These are phyloP conservation scores for Nothomitra cinnamomea DNA, from an alignment of 2,329 filamentous ascomycete species.

Conservation along the genomic window DNA sequence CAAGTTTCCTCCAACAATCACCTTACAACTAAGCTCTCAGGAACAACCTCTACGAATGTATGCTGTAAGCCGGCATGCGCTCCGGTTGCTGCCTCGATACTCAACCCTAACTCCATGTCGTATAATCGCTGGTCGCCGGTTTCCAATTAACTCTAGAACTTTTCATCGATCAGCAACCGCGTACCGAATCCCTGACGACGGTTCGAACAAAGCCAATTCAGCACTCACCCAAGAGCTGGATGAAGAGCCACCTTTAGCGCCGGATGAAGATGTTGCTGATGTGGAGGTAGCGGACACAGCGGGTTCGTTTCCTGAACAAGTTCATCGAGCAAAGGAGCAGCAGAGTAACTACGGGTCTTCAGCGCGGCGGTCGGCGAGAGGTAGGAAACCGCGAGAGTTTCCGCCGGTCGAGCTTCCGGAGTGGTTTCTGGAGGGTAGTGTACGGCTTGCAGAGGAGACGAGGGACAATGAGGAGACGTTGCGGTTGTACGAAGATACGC, in stretches of 20 bases:
- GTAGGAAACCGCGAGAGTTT: conserved; percentile 8
- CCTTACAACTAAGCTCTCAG: background rate
- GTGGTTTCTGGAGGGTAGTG: conserved; percentile 37
- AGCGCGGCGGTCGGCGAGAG: conserved; percentile 6
- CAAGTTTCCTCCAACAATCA: background rate
- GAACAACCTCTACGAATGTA: conserved; percentile 20
- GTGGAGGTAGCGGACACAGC: background rate
- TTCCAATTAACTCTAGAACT: conserved; percentile 18
- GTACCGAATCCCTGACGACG: conserved; percentile 16
- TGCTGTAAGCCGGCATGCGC: conserved; percentile 22
- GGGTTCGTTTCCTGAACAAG: background rate
- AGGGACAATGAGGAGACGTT: conserved; percentile 4
- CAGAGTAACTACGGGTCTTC: conserved; percentile 8
- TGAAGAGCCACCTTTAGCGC: background rate
- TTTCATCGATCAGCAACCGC: conserved; percentile 20
- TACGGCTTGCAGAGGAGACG: conserved; percentile 25
- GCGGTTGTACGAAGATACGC: conserved; percentile 10
- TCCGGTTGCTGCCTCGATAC: conserved; percentile 24
- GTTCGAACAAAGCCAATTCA: conserved; percentile 9
- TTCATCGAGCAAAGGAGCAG: conserved; percentile 5
- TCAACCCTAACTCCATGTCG: conserved; percentile 15
- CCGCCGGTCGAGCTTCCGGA: conserved; percentile 32
- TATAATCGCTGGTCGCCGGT: conserved; percentile 21
- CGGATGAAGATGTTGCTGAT: background rate
- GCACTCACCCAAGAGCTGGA: background rate